Base-by-base conservation (phyloP, 371 early-diverging fungal species). In the Zopfochytrium polystomum region DNA sequence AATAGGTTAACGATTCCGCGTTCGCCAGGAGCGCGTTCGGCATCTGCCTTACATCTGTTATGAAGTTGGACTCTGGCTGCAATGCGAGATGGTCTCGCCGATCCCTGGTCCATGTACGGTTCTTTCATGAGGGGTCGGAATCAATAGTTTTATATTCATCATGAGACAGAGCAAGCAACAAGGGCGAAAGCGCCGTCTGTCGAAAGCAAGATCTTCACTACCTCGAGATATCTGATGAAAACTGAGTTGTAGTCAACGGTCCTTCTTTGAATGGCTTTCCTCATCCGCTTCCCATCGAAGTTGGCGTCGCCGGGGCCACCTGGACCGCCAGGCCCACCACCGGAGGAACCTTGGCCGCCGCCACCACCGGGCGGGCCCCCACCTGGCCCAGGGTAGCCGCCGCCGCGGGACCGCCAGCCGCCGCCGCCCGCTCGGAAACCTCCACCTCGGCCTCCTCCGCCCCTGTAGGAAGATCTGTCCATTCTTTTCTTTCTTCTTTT, bases 161-260 rank as follows among this genome's bases (percentile, higher is more conserved):
- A 51, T 34, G 32, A n/a, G n/a, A 48, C 22, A 35, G 50, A 38
- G 35, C 27, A 59, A 54, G 25, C 25, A 9, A 63, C 29, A 55
- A 30, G 35, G 31, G 55, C 45, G 50, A 55, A 58, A 46, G n/a
- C n/a, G n/a, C n/a, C n/a, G n/a, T n/a, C n/a, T n/a, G n/a, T n/a
- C n/a, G n/a, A n/a, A n/a, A n/a, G n/a, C n/a, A n/a, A 64, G 58
- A 47, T 53, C 18, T 46, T 38, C 50, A 22, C 4, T 63, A 91
- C 89, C 81, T 90, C 87, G 61, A 89, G 77, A 71, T 89, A 88
- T 57, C 86, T 79, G 35, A 91, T 86, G n/a, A 93, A 75, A 45
- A 90, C 84, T 30, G 92, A 87, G 58, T 92, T 90, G 71, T 92
- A 96, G 73, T 99, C 99, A 15, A 97, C 90, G 0, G 95, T 94